Evolutionary conservation across 768 basidiomycete genomes (phyloP).

Genomic region (Pleurotus pulmonarius): DNA sequence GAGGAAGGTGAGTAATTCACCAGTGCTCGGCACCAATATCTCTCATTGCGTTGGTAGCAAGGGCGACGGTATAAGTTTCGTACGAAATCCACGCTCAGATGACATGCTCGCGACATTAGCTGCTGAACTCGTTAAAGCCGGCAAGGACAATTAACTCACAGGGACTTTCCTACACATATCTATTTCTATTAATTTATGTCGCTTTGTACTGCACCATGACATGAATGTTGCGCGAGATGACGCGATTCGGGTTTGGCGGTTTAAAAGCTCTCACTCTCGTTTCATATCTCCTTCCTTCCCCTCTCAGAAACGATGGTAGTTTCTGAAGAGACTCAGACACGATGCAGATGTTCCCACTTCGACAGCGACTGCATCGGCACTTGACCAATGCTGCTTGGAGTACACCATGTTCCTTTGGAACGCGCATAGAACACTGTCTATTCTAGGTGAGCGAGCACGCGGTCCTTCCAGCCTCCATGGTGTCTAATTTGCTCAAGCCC

Average conservation of each 20-base stretch:
- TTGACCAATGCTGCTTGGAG: too few species aligned
- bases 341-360: too few species aligned
- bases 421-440: too few species aligned
- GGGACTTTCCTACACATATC: neutral
- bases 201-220: neutral
- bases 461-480: too few species aligned
- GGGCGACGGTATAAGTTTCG: constrained; percentile 68
- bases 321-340: too few species aligned
- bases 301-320: too few species aligned
- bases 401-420: too few species aligned
- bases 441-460: too few species aligned
- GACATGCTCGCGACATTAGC: constrained; percentile 66
- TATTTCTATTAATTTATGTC: neutral
- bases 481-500: too few species aligned
- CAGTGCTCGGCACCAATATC: neutral
- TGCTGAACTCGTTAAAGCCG: constrained; percentile 51
- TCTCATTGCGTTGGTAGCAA: constrained; percentile 28
- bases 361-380: too few species aligned
- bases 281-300: neutral
- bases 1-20: constrained; percentile 47
- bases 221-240: constrained; percentile 7
- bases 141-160: constrained; percentile 37
- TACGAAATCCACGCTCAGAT: constrained; percentile 65
- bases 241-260: constrained; percentile 1
- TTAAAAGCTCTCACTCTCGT: neutral